Evolutionary conservation across 495 filamentous ascomycete species (phyloP).

Genomic region (Parachaetomium inaequale): DNA sequence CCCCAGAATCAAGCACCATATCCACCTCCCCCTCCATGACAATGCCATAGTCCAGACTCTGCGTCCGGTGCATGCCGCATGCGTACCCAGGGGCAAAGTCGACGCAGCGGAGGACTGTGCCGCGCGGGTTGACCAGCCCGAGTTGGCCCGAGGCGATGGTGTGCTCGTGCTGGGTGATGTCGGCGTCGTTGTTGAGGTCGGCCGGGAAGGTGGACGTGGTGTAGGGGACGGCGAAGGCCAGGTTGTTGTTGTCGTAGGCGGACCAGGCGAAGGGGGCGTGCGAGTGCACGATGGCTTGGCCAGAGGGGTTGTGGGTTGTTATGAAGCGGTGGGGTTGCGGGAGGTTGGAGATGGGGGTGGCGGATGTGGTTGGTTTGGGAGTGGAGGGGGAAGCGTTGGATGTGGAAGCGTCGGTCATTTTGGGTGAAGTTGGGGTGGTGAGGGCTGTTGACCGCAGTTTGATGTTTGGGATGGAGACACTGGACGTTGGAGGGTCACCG

Average conservation of each 20-base stretch:
- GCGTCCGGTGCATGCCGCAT: constrained; percentile 66
- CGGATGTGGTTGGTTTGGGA: not conserved
- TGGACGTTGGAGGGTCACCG: no score
- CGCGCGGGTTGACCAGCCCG: constrained; percentile 47
- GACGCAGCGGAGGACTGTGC: constrained; percentile 57
- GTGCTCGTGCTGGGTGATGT: constrained; percentile 43
- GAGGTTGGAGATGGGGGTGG: constrained; percentile 31
- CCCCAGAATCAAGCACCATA: constrained; percentile 59
- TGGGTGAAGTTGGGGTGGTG: not conserved
- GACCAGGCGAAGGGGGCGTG: constrained; percentile 32
- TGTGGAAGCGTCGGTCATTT: not conserved
- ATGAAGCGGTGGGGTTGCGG: constrained; percentile 37
- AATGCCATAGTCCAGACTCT: constrained; percentile 70
- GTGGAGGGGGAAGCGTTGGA: not conserved
- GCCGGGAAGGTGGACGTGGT: constrained; percentile 56
- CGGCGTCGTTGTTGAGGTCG: constrained; percentile 49
- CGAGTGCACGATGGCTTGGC: constrained; percentile 38
- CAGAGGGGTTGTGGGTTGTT: constrained; percentile 38
- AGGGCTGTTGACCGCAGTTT: no score
- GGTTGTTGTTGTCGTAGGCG: constrained; percentile 30
- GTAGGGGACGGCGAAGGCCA: constrained; percentile 38
- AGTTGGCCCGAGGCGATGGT: constrained; percentile 35
- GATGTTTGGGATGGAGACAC: not conserved
- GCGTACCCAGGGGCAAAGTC: constrained; percentile 56
- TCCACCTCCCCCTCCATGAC: constrained; percentile 72